phyloP scores from a whole-genome alignment of 768 basidiomycete species.

The Mycena galopus region DNA sequence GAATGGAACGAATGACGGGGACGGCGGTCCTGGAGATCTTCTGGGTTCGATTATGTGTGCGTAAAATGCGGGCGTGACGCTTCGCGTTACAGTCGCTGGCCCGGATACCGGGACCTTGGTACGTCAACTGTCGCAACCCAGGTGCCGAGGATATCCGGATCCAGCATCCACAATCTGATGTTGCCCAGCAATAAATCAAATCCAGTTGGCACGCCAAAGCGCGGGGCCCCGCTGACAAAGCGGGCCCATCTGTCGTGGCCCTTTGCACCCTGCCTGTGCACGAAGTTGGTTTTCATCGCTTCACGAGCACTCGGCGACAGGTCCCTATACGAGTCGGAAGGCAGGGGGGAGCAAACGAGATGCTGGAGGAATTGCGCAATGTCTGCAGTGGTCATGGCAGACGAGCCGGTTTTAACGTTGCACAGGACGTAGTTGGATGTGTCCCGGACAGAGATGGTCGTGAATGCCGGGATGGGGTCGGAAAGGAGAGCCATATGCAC shows the following conservation, averaged over 20 bases:
- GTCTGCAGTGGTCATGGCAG: conserved; percentile 4
- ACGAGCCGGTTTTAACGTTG: conserved; percentile 5
- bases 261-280: not conserved
- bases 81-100: not conserved
- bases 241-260: not conserved
- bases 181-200: conserved; percentile 10
- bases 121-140: conserved; percentile 18
- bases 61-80: no score
- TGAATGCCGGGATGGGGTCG: not conserved
- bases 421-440: not conserved
- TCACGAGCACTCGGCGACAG: not conserved
- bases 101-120: not conserved
- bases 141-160: not conserved
- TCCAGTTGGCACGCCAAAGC: conserved; percentile 8
- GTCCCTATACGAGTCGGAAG: not conserved
- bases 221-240: not conserved
- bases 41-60: no score
- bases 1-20: no score
- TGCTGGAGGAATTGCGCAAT: conserved; percentile 20
- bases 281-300: not conserved
- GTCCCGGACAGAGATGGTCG: conserved; percentile 8
- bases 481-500: not conserved
- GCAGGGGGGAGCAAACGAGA: not conserved
- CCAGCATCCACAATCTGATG: conserved; percentile 3
- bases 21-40: no score